Evolutionary conservation across 768 basidiomycete species (phyloP), one percentile per base, ranked within the genome.

Genomic region (Lanmaoa rubissima): DNA sequence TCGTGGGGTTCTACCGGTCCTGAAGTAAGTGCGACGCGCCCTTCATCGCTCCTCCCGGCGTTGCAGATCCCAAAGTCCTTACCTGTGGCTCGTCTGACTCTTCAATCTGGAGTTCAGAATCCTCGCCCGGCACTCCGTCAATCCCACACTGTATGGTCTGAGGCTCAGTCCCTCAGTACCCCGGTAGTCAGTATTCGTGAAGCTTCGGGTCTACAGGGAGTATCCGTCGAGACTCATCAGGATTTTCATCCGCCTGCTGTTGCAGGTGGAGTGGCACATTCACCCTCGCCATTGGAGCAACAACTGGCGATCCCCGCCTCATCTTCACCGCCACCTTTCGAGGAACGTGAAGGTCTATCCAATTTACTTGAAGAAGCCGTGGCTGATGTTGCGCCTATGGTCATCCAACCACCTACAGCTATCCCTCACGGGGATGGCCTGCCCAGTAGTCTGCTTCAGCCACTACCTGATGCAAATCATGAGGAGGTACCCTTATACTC

Each of bases 401-500:
- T 28, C 2, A 36, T 26, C 2, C 46, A 5, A n/a, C 31, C 64
- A 35, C 42, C 47, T 54, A 26, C 21, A 35, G 10, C 26, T 8
- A 5, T 40, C 21, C 7, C 48, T 53, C 32, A 21, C 2, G 36
- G 44, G 16, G 42, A 43, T 28, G 34, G 35, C n/a, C 19, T 39
- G 6, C 38, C 21, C 5, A 34, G 45, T 35, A 21, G 28, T 39
- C 47, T 19, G 5, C 26, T 49, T 9, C 35, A 42, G 40, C 39
- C 32, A 47, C 49, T 43, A 19, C 31, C 36, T 24, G 64, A 55
- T 9, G 19, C 26, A 31, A 13, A 53, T 38, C 60, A 57, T 8
- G 67, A 71, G 5, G 65, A 59, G 2, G 59, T 57, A 39, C 67
- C 69, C 14, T 46, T 42, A 41, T 67, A 67, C 55, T 62, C 62